A percentile compares a stretch with the other conserved stretches of the same genome.
Evolutionary conservation across 805 yeast genomes (phyloP).

Genomic region (Saccharomyces jurei): DNA sequence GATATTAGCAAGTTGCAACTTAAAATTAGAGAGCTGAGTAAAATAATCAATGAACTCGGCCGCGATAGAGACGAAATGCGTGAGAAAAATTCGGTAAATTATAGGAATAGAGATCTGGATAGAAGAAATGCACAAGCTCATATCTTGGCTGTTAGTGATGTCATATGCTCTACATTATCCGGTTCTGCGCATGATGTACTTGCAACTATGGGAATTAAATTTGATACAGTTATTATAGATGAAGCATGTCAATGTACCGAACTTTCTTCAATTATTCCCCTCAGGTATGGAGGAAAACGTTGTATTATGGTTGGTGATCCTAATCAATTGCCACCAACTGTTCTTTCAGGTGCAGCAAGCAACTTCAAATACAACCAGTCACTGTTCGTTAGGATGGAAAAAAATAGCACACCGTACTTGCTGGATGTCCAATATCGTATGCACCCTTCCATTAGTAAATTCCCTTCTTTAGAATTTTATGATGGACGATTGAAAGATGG

Average conservation of each 20-base stretch:
- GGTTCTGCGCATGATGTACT: conserved; percentile 90
- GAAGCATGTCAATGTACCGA: conserved; percentile 98
- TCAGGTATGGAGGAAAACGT: conserved; percentile 79
- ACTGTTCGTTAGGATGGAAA: conserved; percentile 88
- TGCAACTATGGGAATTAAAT: conserved; percentile 62
- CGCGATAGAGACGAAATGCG: conserved; percentile 69
- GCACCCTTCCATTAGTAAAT: conserved; percentile 86
- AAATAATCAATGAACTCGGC: conserved; percentile 59
- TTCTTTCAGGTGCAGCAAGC: conserved; percentile 81
- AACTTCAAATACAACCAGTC: conserved; percentile 77
- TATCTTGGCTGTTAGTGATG: conserved; percentile 64
- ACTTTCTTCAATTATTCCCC: conserved; percentile 80
- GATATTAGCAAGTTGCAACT: conserved; percentile 43
- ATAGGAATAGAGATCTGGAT: conserved; percentile 70
- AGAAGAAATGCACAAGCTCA: conserved; percentile 67
- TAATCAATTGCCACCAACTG: conserved; percentile 95
- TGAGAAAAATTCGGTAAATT: conserved; percentile 59
- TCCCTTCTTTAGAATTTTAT: conserved; percentile 84
- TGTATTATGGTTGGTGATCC: conserved; percentile 99
- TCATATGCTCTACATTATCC: conserved; percentile 85
- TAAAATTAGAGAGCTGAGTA: conserved; percentile 48
- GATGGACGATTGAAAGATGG: conserved; percentile 69
- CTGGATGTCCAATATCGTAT: conserved; percentile 92
- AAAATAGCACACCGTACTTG: conserved; percentile 50
- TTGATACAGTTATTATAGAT: conserved; percentile 88